phyloP scores from a whole-genome alignment of 371 early-diverging fungal species.

The Blakeslea trispora region DNA sequence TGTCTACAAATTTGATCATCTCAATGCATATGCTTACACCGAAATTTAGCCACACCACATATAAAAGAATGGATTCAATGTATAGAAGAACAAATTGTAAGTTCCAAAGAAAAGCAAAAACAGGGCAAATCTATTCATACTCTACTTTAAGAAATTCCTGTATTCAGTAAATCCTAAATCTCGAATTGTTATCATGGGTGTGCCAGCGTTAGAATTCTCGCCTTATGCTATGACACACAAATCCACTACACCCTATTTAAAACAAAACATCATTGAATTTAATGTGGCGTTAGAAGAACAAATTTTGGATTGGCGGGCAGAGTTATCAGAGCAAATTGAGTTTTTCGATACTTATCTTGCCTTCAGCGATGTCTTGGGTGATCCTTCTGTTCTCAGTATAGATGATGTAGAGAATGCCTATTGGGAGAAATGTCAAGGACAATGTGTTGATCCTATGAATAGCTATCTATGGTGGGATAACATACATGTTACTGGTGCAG shows the following conservation, averaged over 20 bases:
- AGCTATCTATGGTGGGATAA: slow-evolving; percentile 49
- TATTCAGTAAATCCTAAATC: slow-evolving; percentile 20
- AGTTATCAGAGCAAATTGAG: slow-evolving; percentile 6
- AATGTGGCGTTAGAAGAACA: slow-evolving; percentile 43
- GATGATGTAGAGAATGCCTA: slow-evolving; percentile 46
- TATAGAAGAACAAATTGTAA: slow-evolving; percentile 37
- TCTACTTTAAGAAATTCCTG: slow-evolving; percentile 19
- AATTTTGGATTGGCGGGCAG: slow-evolving; percentile 28
- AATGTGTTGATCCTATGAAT: slow-evolving; percentile 32
- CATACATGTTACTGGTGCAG: slow-evolving; percentile 45
- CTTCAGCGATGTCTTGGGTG: slow-evolving; percentile 36
- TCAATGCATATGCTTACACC: no score
- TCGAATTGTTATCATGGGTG: slow-evolving; percentile 32
- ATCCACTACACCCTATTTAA: not conserved
- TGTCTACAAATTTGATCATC: no score
- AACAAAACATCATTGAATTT: slow-evolving; percentile 20
- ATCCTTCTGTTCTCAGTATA: slow-evolving; percentile 33
- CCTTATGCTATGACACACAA: slow-evolving; percentile 29
- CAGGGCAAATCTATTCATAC: not conserved
- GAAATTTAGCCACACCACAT: not conserved
- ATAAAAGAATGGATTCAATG: slow-evolving; percentile 27
- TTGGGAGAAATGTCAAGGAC: slow-evolving; percentile 48
- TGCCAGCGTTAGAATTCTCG: slow-evolving; percentile 46
- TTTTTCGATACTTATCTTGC: slow-evolving; percentile 35
- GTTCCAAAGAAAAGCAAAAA: not conserved